These are phyloP conservation scores for Cutaneotrichosporon curvatum DNA, from an alignment of 1,284 basidiomycete genomes.

Conservation along the genomic window DNA sequence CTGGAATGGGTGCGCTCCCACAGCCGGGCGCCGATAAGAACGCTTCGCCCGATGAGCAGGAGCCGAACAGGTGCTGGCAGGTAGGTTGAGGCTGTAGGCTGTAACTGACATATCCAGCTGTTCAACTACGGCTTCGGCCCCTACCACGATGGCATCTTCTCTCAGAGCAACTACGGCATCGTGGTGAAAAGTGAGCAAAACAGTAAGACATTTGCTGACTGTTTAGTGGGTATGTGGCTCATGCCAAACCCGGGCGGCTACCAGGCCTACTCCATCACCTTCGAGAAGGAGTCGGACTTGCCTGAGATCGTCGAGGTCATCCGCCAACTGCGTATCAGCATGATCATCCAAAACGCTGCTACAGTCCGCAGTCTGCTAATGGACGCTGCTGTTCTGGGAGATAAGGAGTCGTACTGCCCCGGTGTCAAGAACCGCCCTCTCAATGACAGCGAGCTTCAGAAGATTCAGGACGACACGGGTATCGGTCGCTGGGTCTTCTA, in stretches of 20 bases:
- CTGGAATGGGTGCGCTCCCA: constrained; percentile 9
- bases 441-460: constrained; percentile 2
- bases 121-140: constrained; percentile 11
- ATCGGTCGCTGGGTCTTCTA: constrained; percentile 8
- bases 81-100: neutral
- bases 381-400: constrained; percentile 2
- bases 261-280: constrained; percentile 10
- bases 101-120: constrained; percentile 1
- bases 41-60: constrained; percentile 6
- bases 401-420: constrained; percentile 5
- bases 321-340: constrained; percentile 6
- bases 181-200: constrained; percentile 1
- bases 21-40: constrained; percentile 1
- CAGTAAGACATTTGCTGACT: neutral
- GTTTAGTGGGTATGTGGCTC: constrained; percentile 4
- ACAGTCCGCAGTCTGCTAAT: constrained; percentile 6
- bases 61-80: constrained; percentile 8
- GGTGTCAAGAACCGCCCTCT: neutral
- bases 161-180: constrained; percentile 12
- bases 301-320: constrained; percentile 7
- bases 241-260: constrained; percentile 10
- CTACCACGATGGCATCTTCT: constrained; percentile 10
- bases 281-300: constrained; percentile 8
- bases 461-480: constrained; percentile 1
- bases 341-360: constrained; percentile 10